Evolutionary conservation across 345 rosid species (phyloP).

Genomic region (Brassica incana): DNA sequence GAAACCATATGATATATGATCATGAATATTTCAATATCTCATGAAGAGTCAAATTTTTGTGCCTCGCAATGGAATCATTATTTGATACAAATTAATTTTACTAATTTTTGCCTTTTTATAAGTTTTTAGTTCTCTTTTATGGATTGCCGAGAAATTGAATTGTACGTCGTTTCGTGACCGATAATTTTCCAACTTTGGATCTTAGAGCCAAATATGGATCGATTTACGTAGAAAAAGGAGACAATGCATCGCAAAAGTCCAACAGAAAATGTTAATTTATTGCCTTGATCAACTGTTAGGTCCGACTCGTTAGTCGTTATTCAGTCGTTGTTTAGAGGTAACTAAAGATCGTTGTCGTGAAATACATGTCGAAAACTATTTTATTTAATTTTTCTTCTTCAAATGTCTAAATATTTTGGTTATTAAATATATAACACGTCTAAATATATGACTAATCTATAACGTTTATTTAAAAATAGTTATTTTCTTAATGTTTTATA

Average conservation of each 20-base stretch:
- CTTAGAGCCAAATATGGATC: neutral
- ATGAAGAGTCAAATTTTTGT: neutral
- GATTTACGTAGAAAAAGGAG: neutral
- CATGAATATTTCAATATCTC: neutral
- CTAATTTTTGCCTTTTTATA: neutral
- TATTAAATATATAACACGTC: neutral
- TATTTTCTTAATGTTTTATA: neutral
- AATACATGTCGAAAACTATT: neutral
- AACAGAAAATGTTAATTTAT: neutral
- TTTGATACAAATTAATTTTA: neutral
- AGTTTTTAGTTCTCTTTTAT: neutral
- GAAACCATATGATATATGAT: neutral
- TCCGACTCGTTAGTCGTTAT: neutral
- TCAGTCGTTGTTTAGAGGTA: neutral
- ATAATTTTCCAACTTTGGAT: neutral
- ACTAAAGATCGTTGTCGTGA: neutral
- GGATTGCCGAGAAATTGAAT: neutral
- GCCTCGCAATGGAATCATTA: neutral
- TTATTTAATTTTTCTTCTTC: neutral
- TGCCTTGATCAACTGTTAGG: neutral
- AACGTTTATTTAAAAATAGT: neutral
- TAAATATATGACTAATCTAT: neutral
- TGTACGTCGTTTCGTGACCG: neutral
- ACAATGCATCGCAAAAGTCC: neutral
- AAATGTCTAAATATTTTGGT: neutral